Evolutionary conservation across 805 yeast genomes (phyloP), one percentile per base, ranked within the genome.

Genomic region (Tetrapisispora iriomotensis): DNA sequence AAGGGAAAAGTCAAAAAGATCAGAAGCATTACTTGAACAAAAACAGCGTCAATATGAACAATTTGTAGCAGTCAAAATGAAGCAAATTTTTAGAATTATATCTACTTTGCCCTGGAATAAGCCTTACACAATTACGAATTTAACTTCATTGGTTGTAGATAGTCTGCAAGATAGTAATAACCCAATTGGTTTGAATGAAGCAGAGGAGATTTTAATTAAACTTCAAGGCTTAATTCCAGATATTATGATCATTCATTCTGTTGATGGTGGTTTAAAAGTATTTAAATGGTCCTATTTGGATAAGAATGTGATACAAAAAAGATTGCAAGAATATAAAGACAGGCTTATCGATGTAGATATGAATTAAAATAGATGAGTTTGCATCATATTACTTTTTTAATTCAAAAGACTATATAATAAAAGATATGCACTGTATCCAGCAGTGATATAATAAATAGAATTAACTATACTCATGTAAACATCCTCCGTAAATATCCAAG

Each of bases 111-210:
- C 47, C 5, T 41, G 46, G 41, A 44, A 46, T 19, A 37, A 41
- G 32, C 64, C 64, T 10, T 56, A 59, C 29, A 59, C 64, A 0
- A 45, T 34, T 8, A 55, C 60, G 6, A 47, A 56, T 32, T 31
- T 59, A 12, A 41, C 48, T 21, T 34, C 48, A 5, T 32, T 59
- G 13, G 49, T 58, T 34, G 60, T 54, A 8, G 64, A 59, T 34
- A 49, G 56, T 38, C 45, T 59, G 24, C 51, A 48, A 31, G 61
- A 59, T 37, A 50, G 57, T 37, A 58, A 58, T 37, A 59, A 58
- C 29, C 64, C 64, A 4, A 51, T 58, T 20, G 61, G 61, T 10
- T 34, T 31, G 7, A 40, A 41, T 8, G 64, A 58, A 36, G 54
- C 57, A 1, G 48, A 43, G 17, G 51, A 49, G 18, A 48, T 56